Evolutionary conservation across 2,329 filamentous ascomycete genomes (phyloP), one percentile per base, ranked within the genome.

Genomic region (Aspergillus intermedius): DNA sequence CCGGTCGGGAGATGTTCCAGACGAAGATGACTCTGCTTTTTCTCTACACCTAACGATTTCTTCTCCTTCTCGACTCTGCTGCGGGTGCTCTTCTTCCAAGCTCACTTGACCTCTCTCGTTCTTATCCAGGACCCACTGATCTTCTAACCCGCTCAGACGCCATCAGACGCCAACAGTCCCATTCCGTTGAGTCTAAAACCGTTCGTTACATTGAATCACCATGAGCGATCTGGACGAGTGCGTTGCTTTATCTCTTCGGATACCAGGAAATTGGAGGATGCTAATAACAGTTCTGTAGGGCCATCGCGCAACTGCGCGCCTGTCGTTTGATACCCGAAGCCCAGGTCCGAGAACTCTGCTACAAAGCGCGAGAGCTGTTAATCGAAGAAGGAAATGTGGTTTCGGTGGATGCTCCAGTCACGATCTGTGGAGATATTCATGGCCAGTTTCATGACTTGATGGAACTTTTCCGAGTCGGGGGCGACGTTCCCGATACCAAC

Each of bases 321-420:
- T 98, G 93, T 73, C 88, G 91, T 54, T 91, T 91, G 48, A 98
- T 98, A 60, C 91, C 93, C 54, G 93, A 98, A 75, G 79, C 84
- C 37, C 88, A 97, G 74, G 94, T 98, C 53, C 87, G 91, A 66
- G 91, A 98, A 73, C 80, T 98, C 60, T 97, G 93, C 74, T 91
- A 96, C 77, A 96, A 96, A 68, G 93, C 93, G 46, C 83, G 93
- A 55, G 93, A 98, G 75, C 80, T 98, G 47, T 75, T 98, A 57
- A 95, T 98, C 54, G 93, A 97, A 71, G 93, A 98, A 74, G 91
- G 89, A 57, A 97, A 98, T 67, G 91, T 97, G 45, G 91, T 97
- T 55, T 90, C 87, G 15, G 91, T 98, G 53, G 87, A 91, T 66
- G 91, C 91, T 53, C 91, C 91, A 19, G 91, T 97, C 51, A 97